Evolutionary conservation across 306 rosid genomes (phyloP), one percentile per base, ranked within the genome.

Genomic region (Sphenostylis stenocarpa): DNA sequence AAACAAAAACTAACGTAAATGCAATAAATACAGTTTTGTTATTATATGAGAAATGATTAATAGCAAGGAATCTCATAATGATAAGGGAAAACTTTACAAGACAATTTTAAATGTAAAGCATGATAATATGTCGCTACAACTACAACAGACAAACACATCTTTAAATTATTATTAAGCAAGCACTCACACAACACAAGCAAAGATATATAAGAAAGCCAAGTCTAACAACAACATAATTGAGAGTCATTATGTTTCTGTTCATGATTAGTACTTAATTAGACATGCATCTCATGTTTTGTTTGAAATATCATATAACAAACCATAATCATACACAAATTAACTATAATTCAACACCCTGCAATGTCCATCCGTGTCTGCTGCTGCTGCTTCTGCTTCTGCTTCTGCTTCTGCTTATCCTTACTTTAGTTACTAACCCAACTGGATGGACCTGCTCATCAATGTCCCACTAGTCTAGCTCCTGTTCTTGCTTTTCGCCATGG

Each of bases 401-500:
- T 67, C n/a, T 26, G 81, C 86, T 65, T n/a, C 81, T 70, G 55
- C 77, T 55, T 67, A 47, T 53, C 72, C 55, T 51, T 57, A 19
- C 60, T 66, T 63, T 13, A 58, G 62, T 82, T 19, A 73, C 70
- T 13, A 67, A 67, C 26, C 51, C 70, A 71, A 57, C 17, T 16
- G 16, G 88, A 83, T 83, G 80, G 84, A 80, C 85, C 84, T 81
- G 85, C 78, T 67, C 41, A 79, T 51, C 79, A 78, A 81, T 38
- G 61, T 48, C 6, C 63, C 13, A 60, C 82, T 69, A 21, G 52
- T 73, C 56, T 76, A 92, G 84, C 86, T 86, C 63, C 91, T 86
- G 81, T 88, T 92, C 89, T 89, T 94, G 91, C 86, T 90, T 68
- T 92, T 94, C 82, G 91, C 95, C 96, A 90, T 73, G 28, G 90